phyloP scores from a whole-genome alignment of 306 rosid species.

The Prunus mume region DNA sequence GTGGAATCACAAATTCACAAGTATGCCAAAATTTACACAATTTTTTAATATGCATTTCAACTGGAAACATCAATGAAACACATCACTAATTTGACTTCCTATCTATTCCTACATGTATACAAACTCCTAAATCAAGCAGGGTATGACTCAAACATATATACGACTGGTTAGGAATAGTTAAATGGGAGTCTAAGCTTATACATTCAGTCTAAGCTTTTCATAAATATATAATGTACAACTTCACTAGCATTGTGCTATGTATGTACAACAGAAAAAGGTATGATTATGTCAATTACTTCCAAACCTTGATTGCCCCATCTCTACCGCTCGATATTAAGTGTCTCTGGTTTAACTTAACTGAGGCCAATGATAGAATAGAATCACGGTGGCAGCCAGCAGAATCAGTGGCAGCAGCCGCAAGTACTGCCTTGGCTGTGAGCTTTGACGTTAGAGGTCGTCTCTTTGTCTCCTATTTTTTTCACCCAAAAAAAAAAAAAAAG shows the following conservation, averaged over 20 bases:
- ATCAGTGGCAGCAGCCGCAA: constrained; percentile 92
- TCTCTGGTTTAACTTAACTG: constrained; percentile 92
- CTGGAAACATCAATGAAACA: neutral
- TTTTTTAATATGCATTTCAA: neutral
- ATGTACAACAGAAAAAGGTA: constrained; percentile 41
- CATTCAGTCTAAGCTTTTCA: constrained; percentile 15
- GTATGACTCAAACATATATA: neutral
- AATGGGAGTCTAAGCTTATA: constrained; percentile 13
- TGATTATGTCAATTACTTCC: constrained; percentile 57
- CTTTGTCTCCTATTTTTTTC: constrained; percentile 63
- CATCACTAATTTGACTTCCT: constrained; percentile 4
- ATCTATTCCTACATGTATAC: constrained; percentile 1
- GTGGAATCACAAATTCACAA: neutral
- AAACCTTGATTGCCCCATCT: constrained; percentile 95
- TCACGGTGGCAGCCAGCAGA: constrained; percentile 92
- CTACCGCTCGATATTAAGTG: constrained; percentile 80
- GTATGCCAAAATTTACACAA: neutral
- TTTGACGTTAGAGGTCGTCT: constrained; percentile 69
- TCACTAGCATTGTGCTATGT: constrained; percentile 34
- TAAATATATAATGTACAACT: constrained; percentile 34
- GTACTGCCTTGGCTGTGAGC: constrained; percentile 70
- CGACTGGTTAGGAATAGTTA: neutral
- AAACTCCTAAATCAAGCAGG: constrained; percentile 27
- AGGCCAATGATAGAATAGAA: constrained; percentile 75
- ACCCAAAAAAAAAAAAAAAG: constrained; percentile 7